phyloP scores from a whole-genome alignment of 345 rosid species.

The Citrus medica region DNA sequence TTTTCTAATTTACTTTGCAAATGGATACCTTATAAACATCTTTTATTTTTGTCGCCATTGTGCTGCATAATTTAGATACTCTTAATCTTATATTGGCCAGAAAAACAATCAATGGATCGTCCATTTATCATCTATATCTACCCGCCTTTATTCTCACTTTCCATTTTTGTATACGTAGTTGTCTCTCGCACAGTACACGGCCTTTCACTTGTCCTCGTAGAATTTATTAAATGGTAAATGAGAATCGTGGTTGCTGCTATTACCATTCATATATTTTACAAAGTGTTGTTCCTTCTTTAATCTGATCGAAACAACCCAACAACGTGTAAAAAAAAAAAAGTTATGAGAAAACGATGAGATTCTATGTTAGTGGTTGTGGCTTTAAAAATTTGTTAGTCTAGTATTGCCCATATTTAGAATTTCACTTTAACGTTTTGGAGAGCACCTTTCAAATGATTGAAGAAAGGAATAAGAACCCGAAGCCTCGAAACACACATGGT shows the following conservation, averaged over 20 bases:
- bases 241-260: not conserved
- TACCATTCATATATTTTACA: not conserved
- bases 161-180: not conserved
- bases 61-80: not conserved
- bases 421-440: not conserved
- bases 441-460: constrained; percentile 12
- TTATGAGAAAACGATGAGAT: not conserved
- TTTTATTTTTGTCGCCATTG: not conserved
- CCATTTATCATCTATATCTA: not conserved
- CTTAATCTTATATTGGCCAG: not conserved
- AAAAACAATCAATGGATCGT: not conserved
- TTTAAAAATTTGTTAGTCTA: not conserved
- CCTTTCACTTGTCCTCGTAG: not conserved
- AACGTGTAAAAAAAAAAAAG: too few relatives aligned
- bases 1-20: not conserved
- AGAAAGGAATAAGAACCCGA: constrained; percentile 22
- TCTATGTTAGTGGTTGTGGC: not conserved
- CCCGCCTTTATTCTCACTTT: not conserved
- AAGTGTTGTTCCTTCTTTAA: not conserved
- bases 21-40: not conserved
- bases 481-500: constrained; percentile 5
- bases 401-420: not conserved
- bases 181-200: not conserved
- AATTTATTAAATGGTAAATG: not conserved
- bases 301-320: not conserved